phyloP scores from a whole-genome alignment of 192 early-diverging fungal genomes.

The Coemansia sp. region DNA sequence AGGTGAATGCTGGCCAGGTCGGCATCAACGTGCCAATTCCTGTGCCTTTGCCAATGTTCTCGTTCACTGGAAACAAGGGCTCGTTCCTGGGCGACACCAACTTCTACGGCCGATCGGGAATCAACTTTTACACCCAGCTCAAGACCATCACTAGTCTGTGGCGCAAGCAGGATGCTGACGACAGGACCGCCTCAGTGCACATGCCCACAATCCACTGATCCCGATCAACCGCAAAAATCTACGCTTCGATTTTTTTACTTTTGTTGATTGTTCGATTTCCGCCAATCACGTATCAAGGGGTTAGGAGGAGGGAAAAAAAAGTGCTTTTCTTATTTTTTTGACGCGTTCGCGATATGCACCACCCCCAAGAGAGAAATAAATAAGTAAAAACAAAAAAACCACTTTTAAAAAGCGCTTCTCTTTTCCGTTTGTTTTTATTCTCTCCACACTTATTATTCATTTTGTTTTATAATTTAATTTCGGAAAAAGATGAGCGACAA shows the following conservation, averaged over 20 bases:
- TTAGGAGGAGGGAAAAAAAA: neutral
- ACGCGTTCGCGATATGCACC: neutral
- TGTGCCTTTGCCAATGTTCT: constrained; percentile 96
- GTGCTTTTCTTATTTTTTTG: neutral
- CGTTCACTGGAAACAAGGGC: constrained; percentile 89
- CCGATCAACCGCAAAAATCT: neutral
- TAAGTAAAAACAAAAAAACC: constrained; percentile 11
- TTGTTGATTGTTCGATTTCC: neutral
- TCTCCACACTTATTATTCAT: constrained; percentile 12
- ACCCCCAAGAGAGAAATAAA: constrained; percentile 20
- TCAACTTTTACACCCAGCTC: constrained; percentile 87
- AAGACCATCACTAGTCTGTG: constrained; percentile 97
- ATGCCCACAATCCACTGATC: constrained; percentile 83
- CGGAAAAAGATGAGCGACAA: constrained; percentile 17
- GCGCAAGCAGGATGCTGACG: constrained; percentile 81
- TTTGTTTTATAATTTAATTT: neutral
- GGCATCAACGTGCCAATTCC: constrained; percentile 92
- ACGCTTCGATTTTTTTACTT: neutral
- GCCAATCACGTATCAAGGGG: neutral
- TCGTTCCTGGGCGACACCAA: constrained; percentile 94
- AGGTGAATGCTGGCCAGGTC: constrained; percentile 93
- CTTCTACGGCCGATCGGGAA: constrained; percentile 82
- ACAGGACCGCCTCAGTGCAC: constrained; percentile 66
- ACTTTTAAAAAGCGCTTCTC: neutral
- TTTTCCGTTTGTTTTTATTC: neutral